Base-by-base conservation (phyloP, 371 early-diverging fungal genomes). In the Rhizopus sp. region DNA sequence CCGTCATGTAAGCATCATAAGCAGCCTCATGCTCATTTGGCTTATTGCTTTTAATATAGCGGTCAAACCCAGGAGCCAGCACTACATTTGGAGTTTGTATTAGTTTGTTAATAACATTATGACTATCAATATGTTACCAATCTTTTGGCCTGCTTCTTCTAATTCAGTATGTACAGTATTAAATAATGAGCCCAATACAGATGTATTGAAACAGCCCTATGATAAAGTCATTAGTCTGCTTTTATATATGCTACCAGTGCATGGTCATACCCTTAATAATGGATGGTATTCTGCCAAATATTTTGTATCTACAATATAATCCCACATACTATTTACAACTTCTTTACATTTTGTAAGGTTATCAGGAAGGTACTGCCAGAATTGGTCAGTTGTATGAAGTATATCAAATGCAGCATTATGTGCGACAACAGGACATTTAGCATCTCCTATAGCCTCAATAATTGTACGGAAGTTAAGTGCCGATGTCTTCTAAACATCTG, bases 1-100 rank as follows among this genome's bases (percentile, higher is more conserved):
- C 96, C 4, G 96, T 95, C 64, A 87, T 80, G 54, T 89, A 93
- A 0, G 95, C 90, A 68, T 96, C 96, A 66, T 86, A 96, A 2
- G 93, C 96, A 12, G 96, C 96, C 66, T 96, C 94, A 66, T 96
- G 96, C 51, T 80, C 73, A 0, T 59, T 66, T 6, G 64, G 60
- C 7, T 66, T 62, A 17, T 60, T 63, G 7, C 35, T 29, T 32
- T 52, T 49, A 4, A 38, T 51, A 55, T 79, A 79, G 32, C 80
- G 50, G 44, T 69, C 69, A 50, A 66, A 79, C 7, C 64, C 72
- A 48, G 66, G 44, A 0, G 58, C 72, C 64, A 77, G 65, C 0
- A 51, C 77, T 73, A 47, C 34, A 8, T 3, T 17, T 33, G 15
- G 9, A 9, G 13, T 10, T 35, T 29, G 12, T 10, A 38, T 40